These are phyloP conservation scores for Fusarium equiseti DNA, from an alignment of 2,329 filamentous ascomycete species.

Conservation along the genomic window DNA sequence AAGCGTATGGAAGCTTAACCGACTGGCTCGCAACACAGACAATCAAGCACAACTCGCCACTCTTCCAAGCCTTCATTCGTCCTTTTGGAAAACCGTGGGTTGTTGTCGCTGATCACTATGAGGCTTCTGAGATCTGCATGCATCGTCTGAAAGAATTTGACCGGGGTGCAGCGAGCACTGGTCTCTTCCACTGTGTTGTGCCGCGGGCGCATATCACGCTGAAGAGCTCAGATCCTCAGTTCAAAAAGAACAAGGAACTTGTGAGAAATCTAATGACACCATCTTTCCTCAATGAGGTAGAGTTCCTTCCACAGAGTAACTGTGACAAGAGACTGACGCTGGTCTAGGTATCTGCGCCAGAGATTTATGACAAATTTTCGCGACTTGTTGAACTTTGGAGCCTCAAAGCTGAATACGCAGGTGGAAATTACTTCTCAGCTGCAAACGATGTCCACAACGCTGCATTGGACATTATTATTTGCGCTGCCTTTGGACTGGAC, in stretches of 20 bases:
- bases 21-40: conserved; percentile 29
- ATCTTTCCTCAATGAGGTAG: conserved; percentile 24
- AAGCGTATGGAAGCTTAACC: conserved; percentile 25
- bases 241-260: conserved; percentile 37
- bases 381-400: conserved; percentile 18
- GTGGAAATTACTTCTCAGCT: conserved; percentile 10
- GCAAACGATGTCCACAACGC: conserved; percentile 28
- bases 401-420: conserved; percentile 9
- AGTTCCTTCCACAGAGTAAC: rapidly evolving
- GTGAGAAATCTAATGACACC: conserved; percentile 36
- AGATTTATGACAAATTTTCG: conserved; percentile 35
- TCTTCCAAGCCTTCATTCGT: conserved; percentile 30
- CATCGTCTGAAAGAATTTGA: conserved; percentile 36
- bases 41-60: conserved; percentile 14
- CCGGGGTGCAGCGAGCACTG: conserved; percentile 10
- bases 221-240: conserved; percentile 26
- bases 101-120: conserved; percentile 35
- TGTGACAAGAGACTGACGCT: neutral
- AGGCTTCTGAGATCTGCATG: conserved; percentile 28
- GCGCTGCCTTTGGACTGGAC: conserved; percentile 19
- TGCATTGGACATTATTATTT: conserved; percentile 28
- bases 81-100: conserved; percentile 30
- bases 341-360: conserved; percentile 23
- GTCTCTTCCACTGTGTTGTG: conserved; percentile 21
- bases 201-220: conserved; percentile 26